phyloP scores from a whole-genome alignment of 805 yeast genomes.

The Metschnikowia peoriensis region DNA sequence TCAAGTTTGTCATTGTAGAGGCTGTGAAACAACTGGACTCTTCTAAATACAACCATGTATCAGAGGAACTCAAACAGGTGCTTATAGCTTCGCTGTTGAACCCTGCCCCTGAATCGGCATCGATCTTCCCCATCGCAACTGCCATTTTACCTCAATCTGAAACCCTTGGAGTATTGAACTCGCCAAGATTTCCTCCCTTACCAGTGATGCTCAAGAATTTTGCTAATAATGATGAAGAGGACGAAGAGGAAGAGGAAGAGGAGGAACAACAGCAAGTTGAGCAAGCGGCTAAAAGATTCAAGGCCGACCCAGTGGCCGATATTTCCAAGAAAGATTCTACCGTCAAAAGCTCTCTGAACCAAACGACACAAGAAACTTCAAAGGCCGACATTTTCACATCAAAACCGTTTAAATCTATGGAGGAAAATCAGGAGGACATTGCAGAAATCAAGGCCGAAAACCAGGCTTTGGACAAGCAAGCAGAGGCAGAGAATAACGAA shows the following conservation, averaged over 20 bases:
- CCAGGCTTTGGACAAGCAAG: slow-evolving; percentile 3
- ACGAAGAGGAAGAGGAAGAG: slow-evolving; percentile 10
- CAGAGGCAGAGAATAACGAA: slow-evolving; percentile 1
- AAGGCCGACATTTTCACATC: slow-evolving; percentile 7
- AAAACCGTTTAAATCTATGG: slow-evolving; percentile 1
- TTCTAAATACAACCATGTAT: slow-evolving; percentile 23
- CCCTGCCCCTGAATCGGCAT: slow-evolving; percentile 65
- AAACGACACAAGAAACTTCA: neutral
- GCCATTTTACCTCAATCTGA: slow-evolving; percentile 50
- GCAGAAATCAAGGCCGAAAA: slow-evolving; percentile 8
- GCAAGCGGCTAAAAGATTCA: slow-evolving; percentile 1
- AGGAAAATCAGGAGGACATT: slow-evolving; percentile 2
- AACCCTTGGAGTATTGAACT: slow-evolving; percentile 57
- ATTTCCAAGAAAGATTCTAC: neutral
- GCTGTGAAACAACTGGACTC: slow-evolving; percentile 29
- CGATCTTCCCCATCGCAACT: slow-evolving; percentile 70
- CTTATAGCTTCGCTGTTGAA: slow-evolving; percentile 58
- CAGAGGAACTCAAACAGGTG: slow-evolving; percentile 32
- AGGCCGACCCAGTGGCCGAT: neutral
- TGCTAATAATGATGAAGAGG: slow-evolving; percentile 2
- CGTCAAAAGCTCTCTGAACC: neutral
- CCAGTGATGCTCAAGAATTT: slow-evolving; percentile 7
- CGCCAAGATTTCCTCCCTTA: slow-evolving; percentile 71
- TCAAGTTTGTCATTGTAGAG: slow-evolving; percentile 36
- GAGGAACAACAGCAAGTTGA: neutral